Base-by-base conservation (phyloP, 2,329 filamentous ascomycete species). In the Colletotrichum musicola region DNA sequence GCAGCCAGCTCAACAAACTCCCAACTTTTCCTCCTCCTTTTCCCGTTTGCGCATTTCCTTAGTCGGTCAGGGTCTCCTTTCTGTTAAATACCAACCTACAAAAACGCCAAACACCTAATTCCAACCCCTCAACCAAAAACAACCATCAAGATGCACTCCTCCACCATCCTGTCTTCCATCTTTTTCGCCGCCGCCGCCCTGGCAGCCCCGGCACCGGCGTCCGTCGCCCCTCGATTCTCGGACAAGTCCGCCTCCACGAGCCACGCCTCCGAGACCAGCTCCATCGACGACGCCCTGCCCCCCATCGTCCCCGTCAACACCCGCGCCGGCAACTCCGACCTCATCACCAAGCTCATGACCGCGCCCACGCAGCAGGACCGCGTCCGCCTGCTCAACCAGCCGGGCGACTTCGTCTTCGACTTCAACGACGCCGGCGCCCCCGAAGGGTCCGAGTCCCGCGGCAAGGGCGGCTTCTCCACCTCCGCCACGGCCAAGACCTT, bases 401-500 rank as follows among this genome's bases (percentile, higher is more conserved):
- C 77, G 10, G 77, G 77, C 42, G 77, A 83, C 70, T 83, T 80
- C 71, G 73, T 82, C 71, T 84, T 83, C 73, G 77, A 83, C 75
- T 84, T 84, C 75, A 78, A 76, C 62, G 73, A 72, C 55, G n/a
- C 64, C 35, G 59, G 58, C 35, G 71, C 71, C 27, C 61, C 54
- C 4, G 49, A 35, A 46, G 61, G 49, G n/a, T 68, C 55, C 46
- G 54, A 71, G 59, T 59, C 70, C 50, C 59, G 58, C 16, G 79
- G 81, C 58, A 75, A 75, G 22, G 84, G 83, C 12, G 83, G 84
- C 22, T 61, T 72, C 35, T 73, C 76, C 44, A 67, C 82, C 38
- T 75, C 80, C 6, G 82, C 84, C 44, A 82, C 82, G 57, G 76
- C 84, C 60, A 80, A 81, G 71, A 83, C 82, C 27, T 85, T 86